These are phyloP conservation scores for Backusella liffmaniae DNA, from an alignment of 192 early-diverging fungal genomes.

Conservation along the genomic window DNA sequence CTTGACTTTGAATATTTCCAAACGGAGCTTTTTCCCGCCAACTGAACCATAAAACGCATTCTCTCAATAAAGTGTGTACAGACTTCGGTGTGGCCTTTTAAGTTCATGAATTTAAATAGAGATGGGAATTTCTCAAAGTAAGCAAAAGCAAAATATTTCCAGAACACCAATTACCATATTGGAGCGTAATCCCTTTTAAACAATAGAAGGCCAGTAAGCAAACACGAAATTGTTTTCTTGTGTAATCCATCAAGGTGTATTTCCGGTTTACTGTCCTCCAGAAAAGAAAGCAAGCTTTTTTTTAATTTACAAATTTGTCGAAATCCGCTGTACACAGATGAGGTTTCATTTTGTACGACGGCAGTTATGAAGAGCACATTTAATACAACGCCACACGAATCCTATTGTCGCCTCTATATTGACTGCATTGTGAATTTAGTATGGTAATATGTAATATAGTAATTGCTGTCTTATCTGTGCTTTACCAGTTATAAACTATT, in stretches of 20 bases:
- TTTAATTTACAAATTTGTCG: background rate
- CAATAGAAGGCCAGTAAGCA: background rate
- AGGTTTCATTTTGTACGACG: background rate
- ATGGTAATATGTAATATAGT: background rate
- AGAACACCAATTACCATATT: conserved; percentile 1
- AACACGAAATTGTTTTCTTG: background rate
- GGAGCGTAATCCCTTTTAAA: background rate
- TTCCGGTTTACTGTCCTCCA: background rate
- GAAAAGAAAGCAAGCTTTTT: background rate
- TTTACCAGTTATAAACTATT: too few relatives aligned
- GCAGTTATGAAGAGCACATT: background rate
- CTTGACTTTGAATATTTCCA: conserved; percentile 10
- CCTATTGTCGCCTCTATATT: background rate
- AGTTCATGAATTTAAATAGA: background rate
- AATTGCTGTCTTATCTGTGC: background rate
- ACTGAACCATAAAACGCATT: background rate
- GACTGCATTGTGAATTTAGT: background rate
- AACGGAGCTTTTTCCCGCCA: conserved; percentile 6
- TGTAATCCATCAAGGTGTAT: background rate
- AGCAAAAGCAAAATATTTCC: background rate
- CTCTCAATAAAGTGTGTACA: background rate
- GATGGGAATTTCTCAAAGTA: conserved; percentile 1
- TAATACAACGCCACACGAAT: conserved; percentile 1
- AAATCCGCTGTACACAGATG: background rate
- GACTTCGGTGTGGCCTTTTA: conserved; percentile 6